Evolutionary conservation across 768 basidiomycete genomes (phyloP).

Genomic region (Candolleomyces eurysporus): DNA sequence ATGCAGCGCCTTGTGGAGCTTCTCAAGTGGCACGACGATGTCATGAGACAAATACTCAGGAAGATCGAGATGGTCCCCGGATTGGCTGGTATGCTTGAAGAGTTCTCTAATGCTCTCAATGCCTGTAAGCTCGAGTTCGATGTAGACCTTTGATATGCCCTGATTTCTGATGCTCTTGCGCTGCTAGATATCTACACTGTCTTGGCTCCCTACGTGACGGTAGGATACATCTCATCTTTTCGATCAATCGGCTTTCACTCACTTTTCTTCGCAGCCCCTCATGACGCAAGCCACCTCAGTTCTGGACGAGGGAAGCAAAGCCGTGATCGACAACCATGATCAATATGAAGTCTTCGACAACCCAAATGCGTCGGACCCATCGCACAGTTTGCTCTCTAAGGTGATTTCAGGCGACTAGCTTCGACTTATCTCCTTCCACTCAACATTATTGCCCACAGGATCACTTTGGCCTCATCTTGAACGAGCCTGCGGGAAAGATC

Average conservation of each 20-base stretch:
- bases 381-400: conserved; percentile 72
- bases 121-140: conserved; percentile 46
- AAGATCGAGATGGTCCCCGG: conserved; percentile 70
- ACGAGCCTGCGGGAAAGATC: conserved; percentile 74
- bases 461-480: conserved; percentile 69
- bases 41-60: conserved; percentile 50
- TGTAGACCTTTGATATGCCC: background rate
- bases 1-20: conserved; percentile 54
- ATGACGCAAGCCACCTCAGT: conserved; percentile 54
- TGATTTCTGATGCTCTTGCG: background rate
- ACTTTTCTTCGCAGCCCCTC: conserved; percentile 45
- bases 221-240: conserved; percentile 23
- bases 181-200: conserved; percentile 59
- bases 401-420: conserved; percentile 24
- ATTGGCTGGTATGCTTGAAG: conserved; percentile 52
- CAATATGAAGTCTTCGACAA: conserved; percentile 72
- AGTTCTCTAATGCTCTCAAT: conserved; percentile 62
- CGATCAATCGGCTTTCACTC: background rate
- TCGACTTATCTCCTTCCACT: background rate
- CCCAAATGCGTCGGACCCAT: conserved; percentile 66
- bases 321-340: conserved; percentile 67
- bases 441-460: conserved; percentile 37
- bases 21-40: conserved; percentile 61
- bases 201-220: conserved; percentile 63
- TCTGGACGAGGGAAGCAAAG: conserved; percentile 61